These are phyloP conservation scores for Bryoglossum gracile DNA, from an alignment of 495 filamentous ascomycete genomes.

Conservation along the genomic window DNA sequence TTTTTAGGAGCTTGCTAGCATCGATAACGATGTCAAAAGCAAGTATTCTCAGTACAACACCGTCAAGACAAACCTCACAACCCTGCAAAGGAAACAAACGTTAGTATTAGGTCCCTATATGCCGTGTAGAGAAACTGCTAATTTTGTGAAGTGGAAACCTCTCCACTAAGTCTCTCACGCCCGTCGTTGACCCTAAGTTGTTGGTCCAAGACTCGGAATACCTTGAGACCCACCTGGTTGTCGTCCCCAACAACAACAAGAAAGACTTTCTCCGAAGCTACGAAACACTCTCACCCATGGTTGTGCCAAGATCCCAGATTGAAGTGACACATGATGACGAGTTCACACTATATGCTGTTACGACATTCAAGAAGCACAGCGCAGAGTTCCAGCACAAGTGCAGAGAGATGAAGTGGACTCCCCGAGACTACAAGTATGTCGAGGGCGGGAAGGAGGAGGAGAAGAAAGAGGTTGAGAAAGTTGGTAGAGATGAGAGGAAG, in stretches of 20 bases:
- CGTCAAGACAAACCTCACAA: constrained; percentile 70
- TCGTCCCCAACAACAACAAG: constrained; percentile 64
- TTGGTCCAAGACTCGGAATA: constrained; percentile 90
- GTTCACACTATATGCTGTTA: constrained; percentile 81
- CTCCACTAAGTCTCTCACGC: constrained; percentile 83
- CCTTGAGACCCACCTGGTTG: constrained; percentile 89
- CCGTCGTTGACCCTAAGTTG: constrained; percentile 68
- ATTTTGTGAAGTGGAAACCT: constrained; percentile 80
- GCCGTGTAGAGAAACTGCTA: too few species aligned
- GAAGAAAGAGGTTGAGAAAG: constrained; percentile 70
- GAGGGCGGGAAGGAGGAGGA: constrained; percentile 86
- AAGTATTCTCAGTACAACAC: constrained; percentile 92
- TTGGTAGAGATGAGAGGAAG: constrained; percentile 74
- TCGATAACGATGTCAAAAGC: constrained; percentile 88
- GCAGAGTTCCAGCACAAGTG: constrained; percentile 82
- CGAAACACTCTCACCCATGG: constrained; percentile 72
- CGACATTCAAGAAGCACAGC: constrained; percentile 84
- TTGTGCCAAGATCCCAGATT: constrained; percentile 80
- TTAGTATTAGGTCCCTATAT: too few species aligned
- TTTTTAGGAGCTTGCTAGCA: constrained; percentile 67
- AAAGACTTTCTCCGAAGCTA: constrained; percentile 88
- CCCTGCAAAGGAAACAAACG: constrained; percentile 82
- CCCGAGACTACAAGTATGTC: constrained; percentile 86
- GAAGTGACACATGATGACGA: constrained; percentile 77
- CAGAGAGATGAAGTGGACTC: constrained; percentile 87